Evolutionary conservation across 495 filamentous ascomycete genomes (phyloP).

Genomic region (Trichodelitschia bisporula): DNA sequence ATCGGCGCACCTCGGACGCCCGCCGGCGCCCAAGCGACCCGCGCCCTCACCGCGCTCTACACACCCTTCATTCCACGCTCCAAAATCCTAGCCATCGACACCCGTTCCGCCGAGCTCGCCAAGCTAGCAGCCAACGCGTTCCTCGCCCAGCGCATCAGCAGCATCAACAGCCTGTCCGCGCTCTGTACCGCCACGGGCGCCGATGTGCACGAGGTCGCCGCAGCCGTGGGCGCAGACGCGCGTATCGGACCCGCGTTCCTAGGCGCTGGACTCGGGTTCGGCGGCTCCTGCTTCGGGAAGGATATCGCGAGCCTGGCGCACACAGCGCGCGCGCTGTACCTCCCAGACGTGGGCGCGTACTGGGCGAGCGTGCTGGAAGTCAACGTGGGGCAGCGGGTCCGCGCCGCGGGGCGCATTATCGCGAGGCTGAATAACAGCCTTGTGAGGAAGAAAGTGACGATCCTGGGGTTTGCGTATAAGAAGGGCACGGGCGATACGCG

Average conservation of each 20-base stretch:
- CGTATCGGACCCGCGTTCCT: slow-evolving; percentile 51
- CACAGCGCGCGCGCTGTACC: slow-evolving; percentile 39
- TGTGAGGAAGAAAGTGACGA: slow-evolving; percentile 41
- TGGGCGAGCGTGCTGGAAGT: slow-evolving; percentile 49
- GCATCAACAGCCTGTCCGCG: slow-evolving; percentile 36
- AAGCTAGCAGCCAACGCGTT: slow-evolving; percentile 67
- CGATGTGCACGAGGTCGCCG: slow-evolving; percentile 45
- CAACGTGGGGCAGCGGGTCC: slow-evolving; percentile 52
- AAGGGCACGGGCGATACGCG: slow-evolving; percentile 58
- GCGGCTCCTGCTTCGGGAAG: slow-evolving; percentile 68
- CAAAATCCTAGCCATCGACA: slow-evolving; percentile 45
- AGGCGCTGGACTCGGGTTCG: slow-evolving; percentile 55
- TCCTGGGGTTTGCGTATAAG: slow-evolving; percentile 67
- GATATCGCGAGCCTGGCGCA: slow-evolving; percentile 58
- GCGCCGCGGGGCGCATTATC: slow-evolving; percentile 40
- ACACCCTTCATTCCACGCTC: slow-evolving; percentile 36
- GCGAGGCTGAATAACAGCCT: slow-evolving; percentile 42
- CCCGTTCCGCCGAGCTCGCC: slow-evolving; percentile 58
- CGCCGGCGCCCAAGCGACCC: slow-evolving; percentile 34
- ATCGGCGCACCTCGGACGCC: slow-evolving; percentile 41
- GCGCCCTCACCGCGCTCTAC: slow-evolving; percentile 39
- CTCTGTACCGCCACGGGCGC: slow-evolving; percentile 53
- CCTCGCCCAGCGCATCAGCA: slow-evolving; percentile 63
- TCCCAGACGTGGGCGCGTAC: slow-evolving; percentile 52
- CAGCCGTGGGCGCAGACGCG: slow-evolving; percentile 40